These are phyloP conservation scores for Hylodesmum podocarpum DNA, from an alignment of 306 rosid genomes.

Conservation along the genomic window DNA sequence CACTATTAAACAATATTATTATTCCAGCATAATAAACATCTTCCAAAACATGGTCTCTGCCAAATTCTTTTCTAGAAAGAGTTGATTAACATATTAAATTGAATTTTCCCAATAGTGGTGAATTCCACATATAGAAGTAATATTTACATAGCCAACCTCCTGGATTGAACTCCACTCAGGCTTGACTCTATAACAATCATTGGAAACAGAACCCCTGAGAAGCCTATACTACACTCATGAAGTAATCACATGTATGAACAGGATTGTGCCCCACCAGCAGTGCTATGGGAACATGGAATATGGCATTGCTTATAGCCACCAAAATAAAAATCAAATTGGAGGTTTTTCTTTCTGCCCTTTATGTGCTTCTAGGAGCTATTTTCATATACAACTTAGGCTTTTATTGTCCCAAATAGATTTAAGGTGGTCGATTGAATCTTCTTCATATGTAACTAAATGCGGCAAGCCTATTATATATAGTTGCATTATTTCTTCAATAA, in stretches of 20 bases:
- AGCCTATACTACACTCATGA: slow-evolving; percentile 91
- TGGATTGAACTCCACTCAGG: slow-evolving; percentile 84
- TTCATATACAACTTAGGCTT: no score
- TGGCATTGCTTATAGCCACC: slow-evolving; percentile 80
- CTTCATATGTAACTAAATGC: no score
- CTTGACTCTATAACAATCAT: slow-evolving; percentile 95
- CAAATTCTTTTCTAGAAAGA: slow-evolving; percentile 15
- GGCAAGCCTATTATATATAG: no score
- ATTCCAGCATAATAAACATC: background rate
- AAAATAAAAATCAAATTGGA: no score
- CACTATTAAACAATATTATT: background rate
- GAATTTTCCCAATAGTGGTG: background rate
- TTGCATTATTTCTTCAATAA: no score
- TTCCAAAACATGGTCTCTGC: slow-evolving; percentile 7
- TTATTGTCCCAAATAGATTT: no score
- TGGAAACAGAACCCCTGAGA: slow-evolving; percentile 92
- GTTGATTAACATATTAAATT: background rate
- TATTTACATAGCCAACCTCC: slow-evolving; percentile 61
- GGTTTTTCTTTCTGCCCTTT: no score
- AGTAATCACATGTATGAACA: slow-evolving; percentile 31
- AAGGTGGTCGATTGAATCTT: no score
- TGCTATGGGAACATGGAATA: slow-evolving; percentile 79
- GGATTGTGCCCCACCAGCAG: slow-evolving; percentile 72
- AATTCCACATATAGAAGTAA: background rate
- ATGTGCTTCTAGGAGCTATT: no score